Evolutionary conservation across 1,284 basidiomycete genomes (phyloP).

Genomic region (Pholiota adiposa): DNA sequence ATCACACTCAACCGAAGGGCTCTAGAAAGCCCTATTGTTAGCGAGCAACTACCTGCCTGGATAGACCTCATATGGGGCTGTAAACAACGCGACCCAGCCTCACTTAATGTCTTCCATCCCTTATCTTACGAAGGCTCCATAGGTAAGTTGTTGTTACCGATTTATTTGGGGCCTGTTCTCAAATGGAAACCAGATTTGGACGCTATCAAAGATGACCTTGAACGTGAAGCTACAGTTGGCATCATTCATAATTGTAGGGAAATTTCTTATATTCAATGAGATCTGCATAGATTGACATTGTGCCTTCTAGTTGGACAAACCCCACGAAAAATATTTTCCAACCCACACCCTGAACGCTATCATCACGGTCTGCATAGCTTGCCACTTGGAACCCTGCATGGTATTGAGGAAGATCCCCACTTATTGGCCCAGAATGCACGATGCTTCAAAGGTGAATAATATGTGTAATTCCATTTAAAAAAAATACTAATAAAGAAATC

Average conservation of each 20-base stretch:
- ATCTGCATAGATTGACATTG: conserved; percentile 16
- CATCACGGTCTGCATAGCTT: conserved; percentile 72
- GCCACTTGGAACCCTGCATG: conserved; percentile 72
- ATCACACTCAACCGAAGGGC: conserved; percentile 84
- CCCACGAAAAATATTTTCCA: conserved; percentile 86
- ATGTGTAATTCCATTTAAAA: conserved; percentile 19
- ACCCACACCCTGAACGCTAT: conserved; percentile 79
- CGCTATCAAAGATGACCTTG: conserved; percentile 81
- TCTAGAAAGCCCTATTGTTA: conserved; percentile 89
- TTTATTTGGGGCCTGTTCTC: background rate
- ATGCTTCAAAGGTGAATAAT: conserved; percentile 58
- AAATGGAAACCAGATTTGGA: conserved; percentile 67
- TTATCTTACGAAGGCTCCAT: conserved; percentile 94
- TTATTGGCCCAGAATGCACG: conserved; percentile 61
- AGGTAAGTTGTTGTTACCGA: conserved; percentile 38
- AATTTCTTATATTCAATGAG: conserved; percentile 1
- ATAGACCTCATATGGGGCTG: conserved; percentile 92
- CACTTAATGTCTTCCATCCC: conserved; percentile 91
- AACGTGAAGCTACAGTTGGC: conserved; percentile 90
- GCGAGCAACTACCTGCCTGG: conserved; percentile 86
- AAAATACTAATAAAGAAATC: conserved; percentile 13
- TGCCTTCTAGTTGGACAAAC: conserved; percentile 79
- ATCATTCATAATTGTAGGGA: conserved; percentile 92
- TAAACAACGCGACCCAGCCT: conserved; percentile 82
- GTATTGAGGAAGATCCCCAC: conserved; percentile 80